These are phyloP conservation scores for Amanita molliuscula DNA, from an alignment of 768 basidiomycete genomes.

Conservation along the genomic window DNA sequence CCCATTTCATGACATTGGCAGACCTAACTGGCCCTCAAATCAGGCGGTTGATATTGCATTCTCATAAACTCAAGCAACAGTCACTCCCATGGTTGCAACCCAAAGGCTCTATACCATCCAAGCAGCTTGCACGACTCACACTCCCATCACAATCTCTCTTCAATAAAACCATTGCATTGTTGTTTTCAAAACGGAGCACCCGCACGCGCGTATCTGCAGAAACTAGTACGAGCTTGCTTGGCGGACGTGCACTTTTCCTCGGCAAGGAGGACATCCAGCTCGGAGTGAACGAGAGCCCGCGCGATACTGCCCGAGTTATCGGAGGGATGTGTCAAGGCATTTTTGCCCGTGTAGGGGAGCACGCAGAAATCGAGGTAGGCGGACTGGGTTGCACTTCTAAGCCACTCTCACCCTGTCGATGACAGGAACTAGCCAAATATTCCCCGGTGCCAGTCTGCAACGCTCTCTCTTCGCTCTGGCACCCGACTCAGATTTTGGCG, in stretches of 20 bases:
- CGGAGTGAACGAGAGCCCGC: conserved; percentile 83
- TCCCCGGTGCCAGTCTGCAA: conserved; percentile 94
- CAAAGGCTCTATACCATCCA: conserved; percentile 24
- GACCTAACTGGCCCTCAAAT: conserved; percentile 79
- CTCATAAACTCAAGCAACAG: conserved; percentile 51
- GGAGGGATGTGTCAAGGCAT: conserved; percentile 95
- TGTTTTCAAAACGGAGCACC: conserved; percentile 92
- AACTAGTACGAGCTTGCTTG: conserved; percentile 67
- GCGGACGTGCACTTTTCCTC: conserved; percentile 85
- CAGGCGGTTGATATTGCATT: conserved; percentile 47
- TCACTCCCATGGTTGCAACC: conserved; percentile 64
- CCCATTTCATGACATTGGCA: conserved; percentile 82
- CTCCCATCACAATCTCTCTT: conserved; percentile 69
- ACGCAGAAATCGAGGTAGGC: conserved; percentile 81
- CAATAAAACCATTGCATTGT: conserved; percentile 76
- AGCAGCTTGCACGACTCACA: conserved; percentile 29
- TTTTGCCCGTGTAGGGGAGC: conserved; percentile 91
- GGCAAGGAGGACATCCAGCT: conserved; percentile 89
- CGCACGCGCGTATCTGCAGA: conserved; percentile 86
- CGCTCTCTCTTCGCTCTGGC: conserved; percentile 92
- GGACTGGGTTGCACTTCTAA: conserved; percentile 3
- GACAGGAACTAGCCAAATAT: conserved; percentile 85
- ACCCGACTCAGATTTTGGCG: conserved; percentile 92
- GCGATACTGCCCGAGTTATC: conserved; percentile 83
- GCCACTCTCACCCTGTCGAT: not conserved